Conservation (phyloP, 768 basidiomycete species). For the Tricholomella constricta region DNA sequence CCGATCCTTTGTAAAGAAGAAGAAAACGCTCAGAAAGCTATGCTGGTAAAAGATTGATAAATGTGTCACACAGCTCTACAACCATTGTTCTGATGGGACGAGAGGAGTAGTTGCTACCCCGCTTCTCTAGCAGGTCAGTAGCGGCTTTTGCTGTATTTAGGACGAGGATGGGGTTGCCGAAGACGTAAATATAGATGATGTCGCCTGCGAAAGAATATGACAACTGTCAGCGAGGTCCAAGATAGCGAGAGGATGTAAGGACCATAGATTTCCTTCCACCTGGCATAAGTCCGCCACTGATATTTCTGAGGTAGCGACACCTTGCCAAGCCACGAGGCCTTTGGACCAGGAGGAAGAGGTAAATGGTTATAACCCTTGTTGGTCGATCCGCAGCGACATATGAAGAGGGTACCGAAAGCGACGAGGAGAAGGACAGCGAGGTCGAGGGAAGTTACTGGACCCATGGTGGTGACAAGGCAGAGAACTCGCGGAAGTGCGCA, state of each 20-base stretch:
- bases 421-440: background rate
- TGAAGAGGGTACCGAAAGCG: slow-evolving; percentile 12
- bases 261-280: slow-evolving; percentile 48
- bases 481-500: background rate
- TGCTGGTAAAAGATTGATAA: background rate
- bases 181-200: slow-evolving; percentile 43
- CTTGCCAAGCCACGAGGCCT: slow-evolving; percentile 36
- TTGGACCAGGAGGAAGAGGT: slow-evolving; percentile 45
- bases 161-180: slow-evolving; percentile 49
- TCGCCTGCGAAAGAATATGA: slow-evolving; percentile 36
- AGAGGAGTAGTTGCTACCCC: slow-evolving; percentile 46
- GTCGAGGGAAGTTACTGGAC: background rate
- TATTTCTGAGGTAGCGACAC: slow-evolving; percentile 34
- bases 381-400: slow-evolving; percentile 12
- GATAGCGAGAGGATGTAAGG: background rate
- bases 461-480: slow-evolving; percentile 5
- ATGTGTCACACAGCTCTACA: slow-evolving; percentile 39
- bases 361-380: slow-evolving; percentile 15
- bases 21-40: background rate
- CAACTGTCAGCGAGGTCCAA: background rate
- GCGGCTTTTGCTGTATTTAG: slow-evolving; percentile 44
- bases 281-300: slow-evolving; percentile 49
- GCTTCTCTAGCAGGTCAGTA: slow-evolving; percentile 47
- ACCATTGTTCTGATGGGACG: slow-evolving; percentile 44
- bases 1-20: slow-evolving; percentile 37